Evolutionary conservation across 2,329 filamentous ascomycete species (phyloP), one percentile per base, ranked within the genome.

Genomic region (Nemania bipapillata): DNA sequence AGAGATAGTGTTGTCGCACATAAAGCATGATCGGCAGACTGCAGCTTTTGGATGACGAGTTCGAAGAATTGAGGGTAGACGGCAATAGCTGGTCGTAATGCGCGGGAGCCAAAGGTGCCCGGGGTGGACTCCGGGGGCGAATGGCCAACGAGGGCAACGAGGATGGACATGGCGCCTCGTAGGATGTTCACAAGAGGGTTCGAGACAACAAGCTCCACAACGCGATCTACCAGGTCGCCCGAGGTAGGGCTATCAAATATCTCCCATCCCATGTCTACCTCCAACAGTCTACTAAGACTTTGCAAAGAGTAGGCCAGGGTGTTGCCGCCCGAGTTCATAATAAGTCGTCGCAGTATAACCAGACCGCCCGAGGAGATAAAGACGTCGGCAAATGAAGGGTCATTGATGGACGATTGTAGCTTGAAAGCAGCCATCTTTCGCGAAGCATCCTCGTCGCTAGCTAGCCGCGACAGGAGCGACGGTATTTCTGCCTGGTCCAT

Each of bases 371-470:
- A 92, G 59, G 91, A 90, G 70, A 98, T 97, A 83, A 99, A 99
- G 75, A 96, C 90, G 80, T 98, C 96, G 76, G 96, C 96, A 80
- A 98, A 98, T 58, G 94, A 92, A 28, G 95, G 95, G 81, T 99
- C 96, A 79, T 94, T 95, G 81, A 99, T 97, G 70, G 93, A 94
- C 72, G 89, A 91, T 82, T 99, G 96, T 73, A 99, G 89, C 83
- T 97, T 97, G 87, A 99, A 99, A 69, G 96, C 96, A 69, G 96
- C 96, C 93, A 98, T 97, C 82, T 99, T 99, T 77, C 94, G 93
- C 74, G 93, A 91, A 65, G 93, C 94, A 85, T 99, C 96, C 82
- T 97, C 89, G 74, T 90, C 87, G 81, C 88, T 90, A 47, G 86
- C 84, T 69, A 91, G 83, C 73, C 88, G 88, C 82, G 87, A 83